Conservation (phyloP, 257 asterid genomes). For the Buddleja alternifolia region DNA sequence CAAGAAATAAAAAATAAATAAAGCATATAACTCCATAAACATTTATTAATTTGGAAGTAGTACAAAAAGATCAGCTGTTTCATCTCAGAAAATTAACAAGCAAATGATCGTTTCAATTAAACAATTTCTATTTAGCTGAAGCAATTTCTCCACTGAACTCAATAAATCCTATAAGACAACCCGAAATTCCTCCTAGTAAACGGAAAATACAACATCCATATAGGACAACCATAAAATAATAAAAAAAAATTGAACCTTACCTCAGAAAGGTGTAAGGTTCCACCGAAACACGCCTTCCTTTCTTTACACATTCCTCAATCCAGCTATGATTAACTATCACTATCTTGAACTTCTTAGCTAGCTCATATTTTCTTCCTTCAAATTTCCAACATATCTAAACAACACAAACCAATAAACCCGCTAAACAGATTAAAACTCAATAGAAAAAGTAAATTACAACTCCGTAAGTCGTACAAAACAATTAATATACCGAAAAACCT, state of each 20-base stretch:
- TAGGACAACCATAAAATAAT: neutral
- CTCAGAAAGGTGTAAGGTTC: slow-evolving; percentile 56
- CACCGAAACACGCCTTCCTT: slow-evolving; percentile 66
- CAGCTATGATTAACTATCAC: slow-evolving; percentile 76
- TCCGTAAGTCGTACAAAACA: neutral
- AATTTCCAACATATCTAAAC: slow-evolving; percentile 55
- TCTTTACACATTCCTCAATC: slow-evolving; percentile 81
- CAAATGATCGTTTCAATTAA: too few relatives aligned
- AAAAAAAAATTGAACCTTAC: slow-evolving; percentile 37
- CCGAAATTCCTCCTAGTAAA: neutral
- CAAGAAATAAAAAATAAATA: slow-evolving; percentile 28
- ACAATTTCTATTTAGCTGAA: neutral
- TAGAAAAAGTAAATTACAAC: neutral
- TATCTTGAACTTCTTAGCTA: slow-evolving; percentile 51
- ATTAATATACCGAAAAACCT: neutral
- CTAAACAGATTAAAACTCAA: slow-evolving; percentile 6
- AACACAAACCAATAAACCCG: slow-evolving; percentile 33
- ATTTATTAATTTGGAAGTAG: neutral
- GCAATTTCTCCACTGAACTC: neutral
- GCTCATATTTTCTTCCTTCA: slow-evolving; percentile 60
- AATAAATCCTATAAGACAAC: neutral
- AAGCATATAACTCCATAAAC: neutral
- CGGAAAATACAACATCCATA: neutral
- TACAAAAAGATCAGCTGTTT: neutral
- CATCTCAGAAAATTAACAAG: slow-evolving; percentile 10